Conservation (phyloP, 345 rosid species). For the Alliaria petiolata region DNA sequence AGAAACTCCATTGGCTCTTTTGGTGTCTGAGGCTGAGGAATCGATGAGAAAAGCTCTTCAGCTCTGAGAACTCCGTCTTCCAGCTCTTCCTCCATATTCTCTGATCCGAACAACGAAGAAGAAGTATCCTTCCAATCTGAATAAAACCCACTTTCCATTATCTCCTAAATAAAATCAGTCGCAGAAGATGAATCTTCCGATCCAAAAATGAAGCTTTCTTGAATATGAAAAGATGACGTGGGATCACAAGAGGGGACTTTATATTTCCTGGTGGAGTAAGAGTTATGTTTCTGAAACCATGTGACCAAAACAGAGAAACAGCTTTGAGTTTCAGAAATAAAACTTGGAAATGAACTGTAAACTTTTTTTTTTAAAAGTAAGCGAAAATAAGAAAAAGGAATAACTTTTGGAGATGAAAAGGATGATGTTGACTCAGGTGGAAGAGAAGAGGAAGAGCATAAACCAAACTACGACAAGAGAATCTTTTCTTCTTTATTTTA, state of each 20-base stretch:
- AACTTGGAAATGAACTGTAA: slow-evolving; percentile 26
- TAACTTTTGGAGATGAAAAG: slow-evolving; percentile 22
- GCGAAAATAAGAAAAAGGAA: not conserved
- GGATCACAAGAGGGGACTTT: not conserved
- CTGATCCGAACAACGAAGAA: slow-evolving; percentile 37
- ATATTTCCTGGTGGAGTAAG: not conserved
- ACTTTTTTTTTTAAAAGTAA: not conserved
- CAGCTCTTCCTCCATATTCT: slow-evolving; percentile 49
- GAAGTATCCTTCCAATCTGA: slow-evolving; percentile 43
- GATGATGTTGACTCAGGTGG: slow-evolving; percentile 35
- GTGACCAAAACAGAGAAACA: slow-evolving; percentile 31
- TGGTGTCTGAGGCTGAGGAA: slow-evolving; percentile 79
- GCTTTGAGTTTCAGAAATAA: slow-evolving; percentile 20
- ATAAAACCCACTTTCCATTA: slow-evolving; percentile 58
- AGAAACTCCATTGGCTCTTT: slow-evolving; percentile 92
- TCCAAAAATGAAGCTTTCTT: not conserved
- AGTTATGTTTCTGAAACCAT: slow-evolving; percentile 27
- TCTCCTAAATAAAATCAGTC: not conserved
- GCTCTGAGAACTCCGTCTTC: slow-evolving; percentile 36
- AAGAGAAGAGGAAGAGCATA: slow-evolving; percentile 36
- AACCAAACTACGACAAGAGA: slow-evolving; percentile 18
- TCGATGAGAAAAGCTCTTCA: slow-evolving; percentile 41
- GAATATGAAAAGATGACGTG: slow-evolving; percentile 7
- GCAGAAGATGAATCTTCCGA: not conserved
- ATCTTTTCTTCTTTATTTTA: not conserved